Percentiles rank a stretch among this genome's conserved stretches.
These are phyloP conservation scores for Erythrophleum ivorense DNA, from an alignment of 331 rosid species.

Conservation along the genomic window DNA sequence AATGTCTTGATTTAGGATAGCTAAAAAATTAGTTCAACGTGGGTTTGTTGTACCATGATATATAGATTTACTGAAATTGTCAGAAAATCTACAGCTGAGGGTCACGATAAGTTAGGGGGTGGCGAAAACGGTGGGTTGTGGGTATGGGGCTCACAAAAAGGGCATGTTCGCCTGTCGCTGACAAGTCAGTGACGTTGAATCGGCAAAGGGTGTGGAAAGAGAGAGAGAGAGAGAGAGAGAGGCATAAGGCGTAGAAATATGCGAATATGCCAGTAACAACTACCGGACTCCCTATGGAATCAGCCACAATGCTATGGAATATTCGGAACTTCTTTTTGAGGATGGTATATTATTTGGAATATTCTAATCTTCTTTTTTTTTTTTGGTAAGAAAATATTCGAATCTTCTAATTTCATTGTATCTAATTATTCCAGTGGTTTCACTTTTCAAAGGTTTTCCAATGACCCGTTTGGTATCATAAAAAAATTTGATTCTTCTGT, in stretches of 20 bases:
- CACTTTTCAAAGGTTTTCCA: neutral
- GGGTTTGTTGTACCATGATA: neutral
- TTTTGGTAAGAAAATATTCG: neutral
- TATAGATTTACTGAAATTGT: neutral
- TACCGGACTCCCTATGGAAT: neutral
- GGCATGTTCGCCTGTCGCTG: neutral
- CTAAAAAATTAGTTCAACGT: no score
- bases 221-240: neutral
- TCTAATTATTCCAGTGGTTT: neutral
- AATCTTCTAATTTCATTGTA: neutral
- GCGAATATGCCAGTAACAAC: neutral
- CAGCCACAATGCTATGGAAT: neutral
- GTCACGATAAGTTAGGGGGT: neutral
- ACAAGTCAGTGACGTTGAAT: neutral
- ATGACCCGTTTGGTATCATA: no score
- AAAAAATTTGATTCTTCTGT: no score
- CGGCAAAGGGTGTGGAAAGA: neutral
- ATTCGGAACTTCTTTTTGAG: neutral
- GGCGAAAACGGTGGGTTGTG: neutral
- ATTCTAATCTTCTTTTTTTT: neutral
- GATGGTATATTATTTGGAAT: conserved; percentile 5
- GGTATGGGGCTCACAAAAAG: neutral
- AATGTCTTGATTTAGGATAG: no score
- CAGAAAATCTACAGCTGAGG: neutral
- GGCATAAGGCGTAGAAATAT: neutral